A percentile compares a stretch with the other conserved stretches of the same genome.
phyloP scores from a whole-genome alignment of 352 stramenopile genomes.

The Thraustochytrium sp. region DNA sequence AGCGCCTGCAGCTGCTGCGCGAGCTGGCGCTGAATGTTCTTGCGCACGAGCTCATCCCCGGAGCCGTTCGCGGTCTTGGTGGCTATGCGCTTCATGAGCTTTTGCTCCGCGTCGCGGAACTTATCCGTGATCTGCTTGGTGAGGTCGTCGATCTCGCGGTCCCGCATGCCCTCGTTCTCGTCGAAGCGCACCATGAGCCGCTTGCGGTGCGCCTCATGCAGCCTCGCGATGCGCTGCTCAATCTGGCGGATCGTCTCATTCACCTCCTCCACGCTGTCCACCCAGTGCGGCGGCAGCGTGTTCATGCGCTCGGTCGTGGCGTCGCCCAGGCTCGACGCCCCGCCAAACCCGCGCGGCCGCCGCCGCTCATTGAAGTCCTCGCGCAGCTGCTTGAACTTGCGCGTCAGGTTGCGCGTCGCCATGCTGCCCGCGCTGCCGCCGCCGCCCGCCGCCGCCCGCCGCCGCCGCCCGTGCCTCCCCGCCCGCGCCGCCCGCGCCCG shows the following conservation, averaged over 20 bases:
- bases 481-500: too few species aligned
- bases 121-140: slow-evolving; percentile 45
- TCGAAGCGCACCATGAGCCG: slow-evolving; percentile 48
- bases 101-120: slow-evolving; percentile 42
- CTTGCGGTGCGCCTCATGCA: slow-evolving; percentile 45
- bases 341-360: slow-evolving; percentile 11
- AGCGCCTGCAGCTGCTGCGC: slow-evolving; percentile 95
- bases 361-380: slow-evolving; percentile 40
- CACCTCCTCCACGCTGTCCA: slow-evolving; percentile 41
- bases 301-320: slow-evolving; percentile 9
- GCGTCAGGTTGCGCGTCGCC: slow-evolving; percentile 39
- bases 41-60: slow-evolving; percentile 48
- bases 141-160: slow-evolving; percentile 45
- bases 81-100: slow-evolving; percentile 47
- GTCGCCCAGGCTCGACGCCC: background rate
- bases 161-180: slow-evolving; percentile 38
- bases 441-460: too few species aligned
- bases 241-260: slow-evolving; percentile 43
- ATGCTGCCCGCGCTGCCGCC: background rate
- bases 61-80: background rate
- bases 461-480: too few species aligned
- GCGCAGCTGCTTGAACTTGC: slow-evolving; percentile 40
- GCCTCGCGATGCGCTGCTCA: slow-evolving; percentile 43
- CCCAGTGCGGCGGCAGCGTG: slow-evolving; percentile 43
- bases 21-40: slow-evolving; percentile 62